Conservation (phyloP, 2,329 filamentous ascomycete genomes). For the Colletotrichum falcatum region DNA sequence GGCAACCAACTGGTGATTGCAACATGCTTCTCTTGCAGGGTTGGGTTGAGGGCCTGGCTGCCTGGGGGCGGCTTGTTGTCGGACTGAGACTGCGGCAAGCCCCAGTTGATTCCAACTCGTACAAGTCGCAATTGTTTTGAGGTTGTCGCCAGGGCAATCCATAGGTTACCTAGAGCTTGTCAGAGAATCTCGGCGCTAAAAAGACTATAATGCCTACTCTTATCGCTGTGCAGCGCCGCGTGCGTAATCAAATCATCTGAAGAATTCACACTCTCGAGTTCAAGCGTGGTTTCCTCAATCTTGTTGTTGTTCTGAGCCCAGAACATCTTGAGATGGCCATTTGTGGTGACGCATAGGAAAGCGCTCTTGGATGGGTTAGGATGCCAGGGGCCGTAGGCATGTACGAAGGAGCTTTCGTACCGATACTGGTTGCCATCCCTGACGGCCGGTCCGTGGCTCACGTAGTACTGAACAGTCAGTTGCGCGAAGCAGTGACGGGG, state of each 20-base stretch:
- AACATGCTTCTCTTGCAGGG: slow-evolving; percentile 67
- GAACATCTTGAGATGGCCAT: slow-evolving; percentile 79
- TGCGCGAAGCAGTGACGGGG: slow-evolving; percentile 29
- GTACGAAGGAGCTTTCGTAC: slow-evolving; percentile 75
- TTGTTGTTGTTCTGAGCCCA: slow-evolving; percentile 80
- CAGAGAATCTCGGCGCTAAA: slow-evolving; percentile 25
- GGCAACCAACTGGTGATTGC: slow-evolving; percentile 69
- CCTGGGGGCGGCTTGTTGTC: slow-evolving; percentile 65
- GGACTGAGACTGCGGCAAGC: slow-evolving; percentile 59
- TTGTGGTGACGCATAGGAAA: slow-evolving; percentile 80
- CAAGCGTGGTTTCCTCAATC: slow-evolving; percentile 78
- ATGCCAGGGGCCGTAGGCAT: slow-evolving; percentile 79
- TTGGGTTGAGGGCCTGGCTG: slow-evolving; percentile 62
- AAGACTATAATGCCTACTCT: slow-evolving; percentile 62
- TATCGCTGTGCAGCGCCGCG: slow-evolving; percentile 80
- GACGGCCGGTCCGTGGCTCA: slow-evolving; percentile 71
- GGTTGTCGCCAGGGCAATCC: slow-evolving; percentile 70
- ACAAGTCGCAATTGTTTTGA: slow-evolving; percentile 81
- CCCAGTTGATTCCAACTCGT: slow-evolving; percentile 81
- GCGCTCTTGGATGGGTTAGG: slow-evolving; percentile 78
- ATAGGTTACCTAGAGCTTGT: slow-evolving; percentile 40
- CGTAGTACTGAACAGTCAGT: slow-evolving; percentile 51
- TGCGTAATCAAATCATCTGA: slow-evolving; percentile 84
- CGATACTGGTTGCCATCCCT: slow-evolving; percentile 73
- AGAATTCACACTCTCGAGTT: slow-evolving; percentile 78